phyloP scores from a whole-genome alignment of 805 yeast species.

The Sungouiozyma ichnusensis region DNA sequence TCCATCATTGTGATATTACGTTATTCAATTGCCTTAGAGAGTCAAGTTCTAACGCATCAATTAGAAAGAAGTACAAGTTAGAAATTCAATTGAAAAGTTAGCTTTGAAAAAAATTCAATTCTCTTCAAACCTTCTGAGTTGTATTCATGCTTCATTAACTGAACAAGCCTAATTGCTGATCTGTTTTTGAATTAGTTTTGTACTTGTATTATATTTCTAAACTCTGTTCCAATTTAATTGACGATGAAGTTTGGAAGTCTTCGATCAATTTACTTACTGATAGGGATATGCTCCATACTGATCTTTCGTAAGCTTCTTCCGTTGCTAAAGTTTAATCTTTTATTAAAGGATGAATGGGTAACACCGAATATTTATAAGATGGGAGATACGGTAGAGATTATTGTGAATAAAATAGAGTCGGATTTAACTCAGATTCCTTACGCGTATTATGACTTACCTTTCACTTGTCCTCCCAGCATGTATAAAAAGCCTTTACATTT shows the following conservation, averaged over 20 bases:
- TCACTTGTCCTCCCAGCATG: conserved; percentile 60
- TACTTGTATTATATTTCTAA: too few relatives aligned
- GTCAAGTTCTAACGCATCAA: too few relatives aligned
- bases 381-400: conserved; percentile 56
- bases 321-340: conserved; percentile 1
- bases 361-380: conserved; percentile 29
- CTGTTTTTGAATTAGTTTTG: too few relatives aligned
- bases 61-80: too few relatives aligned
- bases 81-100: too few relatives aligned
- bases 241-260: not conserved
- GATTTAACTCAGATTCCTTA: conserved; percentile 63
- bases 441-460: conserved; percentile 67
- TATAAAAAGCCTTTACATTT: conserved; percentile 51
- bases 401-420: conserved; percentile 71
- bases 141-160: too few relatives aligned
- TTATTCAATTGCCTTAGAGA: too few relatives aligned
- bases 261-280: not conserved
- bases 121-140: too few relatives aligned
- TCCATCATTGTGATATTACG: too few relatives aligned
- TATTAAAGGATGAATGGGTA: conserved; percentile 14
- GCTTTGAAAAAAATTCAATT: too few relatives aligned
- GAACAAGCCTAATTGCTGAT: too few relatives aligned
- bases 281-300: not conserved
- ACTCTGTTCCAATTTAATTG: too few relatives aligned
- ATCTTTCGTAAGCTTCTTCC: not conserved